phyloP scores from a whole-genome alignment of 495 filamentous ascomycete genomes.

The Talaromyces ruber region DNA sequence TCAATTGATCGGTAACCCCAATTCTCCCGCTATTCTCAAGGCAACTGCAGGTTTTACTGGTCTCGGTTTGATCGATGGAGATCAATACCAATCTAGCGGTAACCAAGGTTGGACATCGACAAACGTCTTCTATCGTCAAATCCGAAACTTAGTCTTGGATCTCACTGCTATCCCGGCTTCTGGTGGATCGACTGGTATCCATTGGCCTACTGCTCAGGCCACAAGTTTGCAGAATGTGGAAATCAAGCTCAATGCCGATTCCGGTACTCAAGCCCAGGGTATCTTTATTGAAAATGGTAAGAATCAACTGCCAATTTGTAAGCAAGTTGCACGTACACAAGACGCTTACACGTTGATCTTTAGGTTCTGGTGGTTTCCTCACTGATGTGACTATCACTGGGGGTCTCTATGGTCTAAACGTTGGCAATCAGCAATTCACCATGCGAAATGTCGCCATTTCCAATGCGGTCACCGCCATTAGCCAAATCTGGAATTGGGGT shows the following conservation, averaged over 20 bases:
- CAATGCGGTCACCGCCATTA: slow-evolving; percentile 51
- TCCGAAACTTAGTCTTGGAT: slow-evolving; percentile 72
- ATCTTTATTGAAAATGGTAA: slow-evolving; percentile 67
- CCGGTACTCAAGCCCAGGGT: slow-evolving; percentile 59
- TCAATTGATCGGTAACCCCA: slow-evolving; percentile 60
- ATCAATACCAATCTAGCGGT: slow-evolving; percentile 44
- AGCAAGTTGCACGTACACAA: slow-evolving; percentile 8
- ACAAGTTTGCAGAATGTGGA: slow-evolving; percentile 71
- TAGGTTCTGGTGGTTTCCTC: slow-evolving; percentile 65
- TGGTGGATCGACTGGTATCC: slow-evolving; percentile 53
- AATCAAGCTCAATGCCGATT: slow-evolving; percentile 55
- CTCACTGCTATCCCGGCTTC: slow-evolving; percentile 51
- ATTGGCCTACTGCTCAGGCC: slow-evolving; percentile 69
- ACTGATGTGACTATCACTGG: slow-evolving; percentile 58
- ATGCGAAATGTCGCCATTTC: slow-evolving; percentile 66
- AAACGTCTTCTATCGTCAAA: slow-evolving; percentile 70
- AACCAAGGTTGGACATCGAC: slow-evolving; percentile 46
- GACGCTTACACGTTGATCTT: not conserved
- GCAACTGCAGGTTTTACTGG: slow-evolving; percentile 56
- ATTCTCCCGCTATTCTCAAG: slow-evolving; percentile 53
- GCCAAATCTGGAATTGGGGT: slow-evolving; percentile 52
- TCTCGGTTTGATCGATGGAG: slow-evolving; percentile 60
- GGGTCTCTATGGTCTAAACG: slow-evolving; percentile 52
- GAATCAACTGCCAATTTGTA: slow-evolving; percentile 12
- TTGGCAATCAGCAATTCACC: slow-evolving; percentile 79